phyloP scores from a whole-genome alignment of 805 yeast genomes.

The Zygosaccharomyces bisporus region DNA sequence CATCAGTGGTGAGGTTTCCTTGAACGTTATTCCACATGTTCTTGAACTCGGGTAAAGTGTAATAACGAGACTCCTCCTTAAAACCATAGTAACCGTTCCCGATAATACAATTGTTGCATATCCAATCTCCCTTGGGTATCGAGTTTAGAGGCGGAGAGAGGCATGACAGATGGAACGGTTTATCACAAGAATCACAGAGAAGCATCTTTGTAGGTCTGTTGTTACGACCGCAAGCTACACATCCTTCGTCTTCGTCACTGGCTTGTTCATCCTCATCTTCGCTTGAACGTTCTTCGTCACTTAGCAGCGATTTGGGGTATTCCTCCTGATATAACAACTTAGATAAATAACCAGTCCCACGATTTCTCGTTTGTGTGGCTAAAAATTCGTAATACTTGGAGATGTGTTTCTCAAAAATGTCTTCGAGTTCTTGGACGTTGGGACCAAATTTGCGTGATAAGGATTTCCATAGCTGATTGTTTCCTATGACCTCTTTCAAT shows the following conservation, averaged over 20 bases:
- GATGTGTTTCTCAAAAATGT: constrained; percentile 29
- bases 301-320: constrained; percentile 36
- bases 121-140: constrained; percentile 66
- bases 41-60: constrained; percentile 59
- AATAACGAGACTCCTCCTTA: constrained; percentile 57
- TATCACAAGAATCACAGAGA: constrained; percentile 72
- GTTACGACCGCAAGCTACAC: constrained; percentile 47
- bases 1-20: constrained; percentile 39
- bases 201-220: constrained; percentile 47
- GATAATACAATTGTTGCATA: constrained; percentile 75
- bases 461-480: constrained; percentile 30
- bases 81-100: constrained; percentile 90
- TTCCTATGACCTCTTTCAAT: constrained; percentile 14
- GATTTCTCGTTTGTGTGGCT: constrained; percentile 16
- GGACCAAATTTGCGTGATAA: constrained; percentile 18
- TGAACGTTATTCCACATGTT: constrained; percentile 50
- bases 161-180: constrained; percentile 64
- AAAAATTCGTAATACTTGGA: constrained; percentile 36
- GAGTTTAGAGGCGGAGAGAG: constrained; percentile 51
- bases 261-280: constrained; percentile 16
- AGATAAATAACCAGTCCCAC: constrained; percentile 16
- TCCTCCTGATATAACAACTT: constrained; percentile 24
- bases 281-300: constrained; percentile 18
- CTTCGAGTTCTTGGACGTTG: constrained; percentile 13
- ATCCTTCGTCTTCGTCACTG: constrained; percentile 37